Evolutionary conservation across 805 yeast species (phyloP), one percentile per base, ranked within the genome.

Genomic region (Candida lessepsii): DNA sequence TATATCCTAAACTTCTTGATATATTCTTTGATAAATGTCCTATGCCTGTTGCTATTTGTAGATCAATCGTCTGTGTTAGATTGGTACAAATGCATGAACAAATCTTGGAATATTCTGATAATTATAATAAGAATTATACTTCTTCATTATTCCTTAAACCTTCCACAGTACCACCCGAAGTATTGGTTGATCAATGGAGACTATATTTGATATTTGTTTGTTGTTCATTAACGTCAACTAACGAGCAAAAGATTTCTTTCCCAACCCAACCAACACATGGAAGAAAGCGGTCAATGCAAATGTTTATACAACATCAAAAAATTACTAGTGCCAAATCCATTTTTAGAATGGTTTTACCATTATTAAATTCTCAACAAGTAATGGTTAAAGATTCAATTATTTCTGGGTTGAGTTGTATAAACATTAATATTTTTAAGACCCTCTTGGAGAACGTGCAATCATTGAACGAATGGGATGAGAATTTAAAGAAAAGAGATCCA

Each of bases 321-420:
- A 90, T 93, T 40, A 90, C 96, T 1, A 87, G 96, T 45, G 97
- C 96, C 0, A 82, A 83, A 44, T 83, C 96, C 0, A 81, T 93
- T 2, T 93, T 93, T 65, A 76, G 83, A 41, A 81, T 93, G 83
- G 90, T 88, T 0, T 67, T 88, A 27, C 97, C 97, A 0, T 66
- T 93, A 20, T 61, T 93, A 35, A 81, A 77, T 20, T 80, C 89
- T 0, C 78, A 80, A 2, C 87, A 86, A 44, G 71, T 75, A 2
- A 69, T 80, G 48, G 77, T 93, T 7, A 71, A 86, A 45, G 96
- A 90, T 47, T 93, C 97, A 0, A 80, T 90, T 11, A 88, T 89
- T n/a, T 67, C 83, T 2, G 98, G 98, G 0, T 61, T 95, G 39
- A 83, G 96, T 47, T 87, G 95, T 46, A 79, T 90, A 60, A 93